phyloP scores from a whole-genome alignment of 805 yeast genomes.

The Torulaspora franciscae region DNA sequence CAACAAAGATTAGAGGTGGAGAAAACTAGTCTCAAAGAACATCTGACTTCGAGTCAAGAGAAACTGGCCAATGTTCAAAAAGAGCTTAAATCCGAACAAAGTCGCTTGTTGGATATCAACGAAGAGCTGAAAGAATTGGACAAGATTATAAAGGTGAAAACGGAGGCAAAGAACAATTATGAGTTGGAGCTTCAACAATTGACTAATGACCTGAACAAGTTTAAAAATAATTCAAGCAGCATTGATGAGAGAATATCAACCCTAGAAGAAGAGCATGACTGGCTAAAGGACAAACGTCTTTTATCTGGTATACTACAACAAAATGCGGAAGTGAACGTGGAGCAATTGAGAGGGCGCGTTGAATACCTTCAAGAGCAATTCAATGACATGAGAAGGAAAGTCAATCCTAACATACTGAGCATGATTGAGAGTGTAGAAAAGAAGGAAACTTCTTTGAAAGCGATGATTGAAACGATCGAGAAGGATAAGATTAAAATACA shows the following conservation, averaged over 20 bases:
- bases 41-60: constrained; percentile 23
- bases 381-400: constrained; percentile 70
- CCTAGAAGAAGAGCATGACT: constrained; percentile 53
- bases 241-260: constrained; percentile 41
- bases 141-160: constrained; percentile 42
- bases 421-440: constrained; percentile 89
- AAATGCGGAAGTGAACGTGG: constrained; percentile 58
- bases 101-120: constrained; percentile 59
- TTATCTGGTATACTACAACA: constrained; percentile 54
- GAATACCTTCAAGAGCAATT: constrained; percentile 53
- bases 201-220: constrained; percentile 51
- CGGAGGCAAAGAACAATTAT: constrained; percentile 39
- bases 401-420: constrained; percentile 80
- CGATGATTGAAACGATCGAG: constrained; percentile 81
- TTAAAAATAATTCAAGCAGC: constrained; percentile 36
- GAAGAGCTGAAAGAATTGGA: constrained; percentile 68
- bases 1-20: constrained; percentile 38
- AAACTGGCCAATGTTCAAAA: constrained; percentile 29
- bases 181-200: constrained; percentile 52
- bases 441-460: constrained; percentile 69
- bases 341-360: constrained; percentile 56
- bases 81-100: constrained; percentile 41
- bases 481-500: constrained; percentile 86
- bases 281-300: constrained; percentile 66
- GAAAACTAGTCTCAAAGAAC: constrained; percentile 25